phyloP scores from a whole-genome alignment of 2,329 filamentous ascomycete species.

The Talaromyces islandicus region DNA sequence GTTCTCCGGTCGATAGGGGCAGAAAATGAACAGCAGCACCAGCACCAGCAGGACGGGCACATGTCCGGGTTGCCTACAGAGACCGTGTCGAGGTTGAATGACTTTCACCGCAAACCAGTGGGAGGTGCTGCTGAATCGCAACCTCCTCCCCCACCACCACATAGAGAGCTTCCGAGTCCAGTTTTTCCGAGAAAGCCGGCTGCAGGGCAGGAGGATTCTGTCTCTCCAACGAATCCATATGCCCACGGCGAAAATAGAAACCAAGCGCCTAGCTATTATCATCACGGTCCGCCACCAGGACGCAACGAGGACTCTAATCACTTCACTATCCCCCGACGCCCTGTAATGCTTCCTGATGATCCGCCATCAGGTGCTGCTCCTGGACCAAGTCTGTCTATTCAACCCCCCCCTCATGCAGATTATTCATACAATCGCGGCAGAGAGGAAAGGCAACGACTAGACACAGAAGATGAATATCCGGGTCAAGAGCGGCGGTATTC shows the following conservation, averaged over 20 bases:
- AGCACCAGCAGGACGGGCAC: conserved; percentile 5
- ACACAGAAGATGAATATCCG: background rate
- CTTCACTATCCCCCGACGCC: conserved; percentile 15
- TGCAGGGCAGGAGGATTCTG: background rate
- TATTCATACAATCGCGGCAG: background rate
- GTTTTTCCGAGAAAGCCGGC: background rate
- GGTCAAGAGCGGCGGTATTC: background rate
- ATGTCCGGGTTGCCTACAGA: conserved; percentile 14
- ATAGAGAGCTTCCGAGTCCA: conserved; percentile 10
- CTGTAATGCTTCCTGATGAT: conserved; percentile 7
- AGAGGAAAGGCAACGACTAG: background rate
- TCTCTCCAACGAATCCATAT: background rate
- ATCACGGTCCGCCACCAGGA: background rate
- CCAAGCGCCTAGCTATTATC: background rate
- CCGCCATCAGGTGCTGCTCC: background rate
- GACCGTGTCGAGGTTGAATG: conserved; percentile 28
- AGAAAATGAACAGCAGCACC: conserved; percentile 30
- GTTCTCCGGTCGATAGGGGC: conserved; percentile 29
- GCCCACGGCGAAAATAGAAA: background rate
- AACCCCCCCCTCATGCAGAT: background rate
- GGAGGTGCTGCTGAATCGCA: conserved; percentile 9
- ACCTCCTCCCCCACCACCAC: conserved; percentile 14
- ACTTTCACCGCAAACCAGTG: conserved; percentile 35
- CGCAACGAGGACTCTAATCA: background rate
- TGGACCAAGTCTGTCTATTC: background rate